Percentiles rank a stretch among this genome's conserved stretches.
Conservation (phyloP, 83 land plant species). For the Larix sibirica region DNA sequence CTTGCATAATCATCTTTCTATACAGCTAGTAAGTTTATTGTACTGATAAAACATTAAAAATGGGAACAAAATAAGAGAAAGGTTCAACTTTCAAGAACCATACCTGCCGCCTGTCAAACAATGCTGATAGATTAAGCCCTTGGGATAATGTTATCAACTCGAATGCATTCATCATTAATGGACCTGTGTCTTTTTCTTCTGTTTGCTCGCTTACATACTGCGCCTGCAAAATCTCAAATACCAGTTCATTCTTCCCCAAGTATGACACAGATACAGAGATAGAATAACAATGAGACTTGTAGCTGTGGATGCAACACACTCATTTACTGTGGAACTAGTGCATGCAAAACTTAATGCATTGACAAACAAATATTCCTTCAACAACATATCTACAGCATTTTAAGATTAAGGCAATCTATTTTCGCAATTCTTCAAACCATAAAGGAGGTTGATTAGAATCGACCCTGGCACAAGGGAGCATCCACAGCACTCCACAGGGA, state of each 20-base stretch:
- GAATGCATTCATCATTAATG: slow-evolving; percentile 94
- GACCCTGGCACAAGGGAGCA: neutral
- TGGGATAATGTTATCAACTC: slow-evolving; percentile 95
- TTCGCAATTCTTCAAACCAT: neutral
- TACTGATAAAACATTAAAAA: neutral
- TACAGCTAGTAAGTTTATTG: neutral
- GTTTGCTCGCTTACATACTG: slow-evolving; percentile 67
- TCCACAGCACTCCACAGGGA: neutral
- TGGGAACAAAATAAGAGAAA: neutral
- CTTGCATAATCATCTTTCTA: neutral
- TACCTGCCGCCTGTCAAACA: slow-evolving; percentile 94
- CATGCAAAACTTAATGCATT: neutral
- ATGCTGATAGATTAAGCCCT: slow-evolving; percentile 85
- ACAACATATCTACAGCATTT: neutral
- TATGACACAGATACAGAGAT: neutral
- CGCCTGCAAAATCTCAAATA: slow-evolving; percentile 61
- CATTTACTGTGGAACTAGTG: too few relatives aligned
- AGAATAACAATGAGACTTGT: neutral
- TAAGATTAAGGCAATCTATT: neutral
- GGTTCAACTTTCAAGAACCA: neutral
- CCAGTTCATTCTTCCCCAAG: neutral
- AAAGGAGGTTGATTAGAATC: neutral
- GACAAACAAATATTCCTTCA: neutral
- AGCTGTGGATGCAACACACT: too few relatives aligned
- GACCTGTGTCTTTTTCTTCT: slow-evolving; percentile 53